These are phyloP conservation scores for Carex littledalei DNA, from an alignment of 176 grass and related monocot species.

Conservation along the genomic window DNA sequence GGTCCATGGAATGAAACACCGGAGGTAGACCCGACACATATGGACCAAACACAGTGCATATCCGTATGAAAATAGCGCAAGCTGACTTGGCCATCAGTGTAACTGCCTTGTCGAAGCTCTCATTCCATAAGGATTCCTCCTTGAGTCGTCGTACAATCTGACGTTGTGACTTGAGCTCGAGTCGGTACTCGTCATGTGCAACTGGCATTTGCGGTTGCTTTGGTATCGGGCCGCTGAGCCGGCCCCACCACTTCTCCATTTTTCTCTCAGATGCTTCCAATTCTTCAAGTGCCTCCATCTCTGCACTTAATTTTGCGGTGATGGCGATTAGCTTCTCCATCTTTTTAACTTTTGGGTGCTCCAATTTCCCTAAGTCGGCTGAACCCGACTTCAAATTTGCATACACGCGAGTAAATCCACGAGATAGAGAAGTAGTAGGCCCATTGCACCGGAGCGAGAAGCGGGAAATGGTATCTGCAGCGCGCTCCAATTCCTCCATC, in stretches of 20 bases:
- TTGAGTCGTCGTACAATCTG: conserved; percentile 57
- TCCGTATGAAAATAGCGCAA: conserved; percentile 50
- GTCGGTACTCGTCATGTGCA: conserved; percentile 22
- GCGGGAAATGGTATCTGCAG: conserved; percentile 45
- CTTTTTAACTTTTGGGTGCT: conserved; percentile 45
- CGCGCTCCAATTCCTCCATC: conserved; percentile 47
- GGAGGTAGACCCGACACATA: conserved; percentile 35
- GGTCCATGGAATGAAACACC: conserved; percentile 7
- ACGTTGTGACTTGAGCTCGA: conserved; percentile 65
- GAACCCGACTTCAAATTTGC: conserved; percentile 41
- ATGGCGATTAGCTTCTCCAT: conserved; percentile 62
- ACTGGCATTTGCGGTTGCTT: not conserved
- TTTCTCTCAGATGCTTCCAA: conserved; percentile 57
- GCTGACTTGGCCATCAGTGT: conserved; percentile 60
- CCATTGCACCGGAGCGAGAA: conserved; percentile 46
- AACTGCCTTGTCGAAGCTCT: conserved; percentile 59
- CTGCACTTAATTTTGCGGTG: conserved; percentile 53
- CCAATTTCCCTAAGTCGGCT: not conserved
- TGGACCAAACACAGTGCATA: conserved; percentile 53
- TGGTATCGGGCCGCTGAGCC: conserved; percentile 74
- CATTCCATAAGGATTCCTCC: conserved; percentile 74
- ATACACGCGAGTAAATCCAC: conserved; percentile 52
- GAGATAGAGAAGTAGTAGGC: conserved; percentile 13
- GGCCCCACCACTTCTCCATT: conserved; percentile 37
- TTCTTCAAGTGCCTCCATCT: conserved; percentile 74